phyloP scores from a whole-genome alignment of 345 rosid genomes.

The Pugionium cornutum region DNA sequence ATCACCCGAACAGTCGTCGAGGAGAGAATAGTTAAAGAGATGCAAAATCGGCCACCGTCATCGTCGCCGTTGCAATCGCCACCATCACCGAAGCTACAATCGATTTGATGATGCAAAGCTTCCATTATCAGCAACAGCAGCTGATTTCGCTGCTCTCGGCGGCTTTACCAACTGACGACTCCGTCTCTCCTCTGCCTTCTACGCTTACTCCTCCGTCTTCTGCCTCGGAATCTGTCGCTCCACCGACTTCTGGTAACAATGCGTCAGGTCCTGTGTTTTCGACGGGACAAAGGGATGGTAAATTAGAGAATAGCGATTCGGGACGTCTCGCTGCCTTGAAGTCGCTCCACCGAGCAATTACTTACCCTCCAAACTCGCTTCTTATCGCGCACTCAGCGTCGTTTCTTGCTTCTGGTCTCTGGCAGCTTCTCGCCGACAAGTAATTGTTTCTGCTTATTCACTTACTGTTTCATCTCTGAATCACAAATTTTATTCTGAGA shows the following conservation, averaged over 20 bases:
- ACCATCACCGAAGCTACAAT: slow-evolving; percentile 24
- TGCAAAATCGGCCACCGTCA: slow-evolving; percentile 33
- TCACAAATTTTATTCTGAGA: slow-evolving; percentile 3
- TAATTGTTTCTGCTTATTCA: slow-evolving; percentile 28
- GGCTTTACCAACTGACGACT: slow-evolving; percentile 64
- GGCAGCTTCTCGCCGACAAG: slow-evolving; percentile 81
- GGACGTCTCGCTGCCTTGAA: slow-evolving; percentile 66
- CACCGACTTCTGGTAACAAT: slow-evolving; percentile 26
- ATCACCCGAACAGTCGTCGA: slow-evolving; percentile 4
- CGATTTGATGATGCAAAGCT: slow-evolving; percentile 53
- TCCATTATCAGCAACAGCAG: slow-evolving; percentile 80
- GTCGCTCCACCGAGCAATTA: slow-evolving; percentile 83
- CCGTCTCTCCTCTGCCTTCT: slow-evolving; percentile 36
- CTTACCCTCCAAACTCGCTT: slow-evolving; percentile 79
- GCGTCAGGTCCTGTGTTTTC: slow-evolving; percentile 17
- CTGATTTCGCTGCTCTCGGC: slow-evolving; percentile 71
- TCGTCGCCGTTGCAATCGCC: slow-evolving; percentile 37
- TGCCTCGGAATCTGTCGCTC: slow-evolving; percentile 21
- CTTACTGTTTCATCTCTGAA: background rate
- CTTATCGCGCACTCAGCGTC: slow-evolving; percentile 85
- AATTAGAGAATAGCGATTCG: slow-evolving; percentile 56
- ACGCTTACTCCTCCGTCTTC: slow-evolving; percentile 23
- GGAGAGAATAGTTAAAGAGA: background rate
- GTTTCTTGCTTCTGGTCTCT: slow-evolving; percentile 77
- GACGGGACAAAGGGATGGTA: slow-evolving; percentile 28